phyloP scores from a whole-genome alignment of 2,329 filamentous ascomycete genomes.

The Aspergillus texensis region DNA sequence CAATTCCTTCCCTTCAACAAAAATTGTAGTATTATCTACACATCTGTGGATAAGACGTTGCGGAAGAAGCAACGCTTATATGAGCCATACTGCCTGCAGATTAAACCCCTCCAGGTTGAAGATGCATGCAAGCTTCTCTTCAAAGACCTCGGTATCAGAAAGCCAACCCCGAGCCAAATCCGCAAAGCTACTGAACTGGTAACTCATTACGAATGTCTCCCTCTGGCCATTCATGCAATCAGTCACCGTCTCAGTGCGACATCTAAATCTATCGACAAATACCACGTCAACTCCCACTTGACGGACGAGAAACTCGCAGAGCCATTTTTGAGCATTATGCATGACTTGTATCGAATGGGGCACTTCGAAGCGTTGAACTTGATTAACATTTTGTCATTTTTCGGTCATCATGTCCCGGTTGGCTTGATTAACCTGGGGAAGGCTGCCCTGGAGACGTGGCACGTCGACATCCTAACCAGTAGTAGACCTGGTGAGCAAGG shows the following conservation, averaged over 20 bases:
- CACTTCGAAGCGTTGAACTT: constrained; percentile 63
- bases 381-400: constrained; percentile 66
- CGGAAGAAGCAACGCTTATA: constrained; percentile 59
- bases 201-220: constrained; percentile 64
- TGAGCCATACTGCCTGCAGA: constrained; percentile 61
- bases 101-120: constrained; percentile 57
- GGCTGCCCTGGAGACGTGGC: constrained; percentile 33
- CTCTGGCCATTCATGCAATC: constrained; percentile 69
- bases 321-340: constrained; percentile 51
- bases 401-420: constrained; percentile 66
- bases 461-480: constrained; percentile 43
- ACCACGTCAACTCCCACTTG: constrained; percentile 58
- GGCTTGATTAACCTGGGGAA: constrained; percentile 64
- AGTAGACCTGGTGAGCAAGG: constrained; percentile 36
- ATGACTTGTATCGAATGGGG: constrained; percentile 44
- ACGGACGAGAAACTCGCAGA: constrained; percentile 58
- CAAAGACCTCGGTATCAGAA: constrained; percentile 62
- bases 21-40: constrained; percentile 68
- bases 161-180: constrained; percentile 58
- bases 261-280: constrained; percentile 63
- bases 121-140: constrained; percentile 65
- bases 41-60: constrained; percentile 64
- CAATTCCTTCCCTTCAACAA: constrained; percentile 66
- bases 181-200: constrained; percentile 64
- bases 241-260: constrained; percentile 64